Evolutionary conservation across 73 alveolate species (phyloP).

Genomic region (Urostyla sp.): DNA sequence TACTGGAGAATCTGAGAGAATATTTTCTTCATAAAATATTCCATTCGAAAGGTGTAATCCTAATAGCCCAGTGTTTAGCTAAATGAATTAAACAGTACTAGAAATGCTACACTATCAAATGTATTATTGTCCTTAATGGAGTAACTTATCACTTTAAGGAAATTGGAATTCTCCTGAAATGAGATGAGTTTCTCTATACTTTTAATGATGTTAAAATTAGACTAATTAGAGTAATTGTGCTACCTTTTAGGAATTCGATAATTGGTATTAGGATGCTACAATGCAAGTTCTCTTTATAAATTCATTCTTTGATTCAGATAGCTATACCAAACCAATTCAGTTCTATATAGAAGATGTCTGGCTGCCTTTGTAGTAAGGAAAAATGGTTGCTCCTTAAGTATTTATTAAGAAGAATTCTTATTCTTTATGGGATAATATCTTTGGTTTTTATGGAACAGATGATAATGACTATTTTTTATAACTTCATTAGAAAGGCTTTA

Average conservation of each 20-base stretch:
- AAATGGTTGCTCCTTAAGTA: too few relatives aligned
- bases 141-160: not conserved
- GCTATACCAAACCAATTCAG: not conserved
- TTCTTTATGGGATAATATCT: too few relatives aligned
- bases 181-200: not conserved
- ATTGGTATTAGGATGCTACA: not conserved
- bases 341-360: not conserved
- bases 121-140: not conserved
- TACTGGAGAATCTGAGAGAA: too few relatives aligned
- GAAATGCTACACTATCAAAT: not conserved
- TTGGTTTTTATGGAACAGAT: too few relatives aligned
- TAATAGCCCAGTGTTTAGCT: not conserved
- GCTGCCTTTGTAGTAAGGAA: not conserved
- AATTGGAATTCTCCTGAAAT: not conserved
- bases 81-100: not conserved
- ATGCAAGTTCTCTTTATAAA: not conserved
- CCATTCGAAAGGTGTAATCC: not conserved
- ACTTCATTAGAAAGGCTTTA: too few relatives aligned
- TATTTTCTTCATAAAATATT: too few relatives aligned
- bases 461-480: too few relatives aligned
- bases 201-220: not conserved
- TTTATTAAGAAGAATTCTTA: too few relatives aligned
- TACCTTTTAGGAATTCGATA: not conserved
- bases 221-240: not conserved
- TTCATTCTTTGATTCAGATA: not conserved